Conservation (phyloP, 805 yeast genomes). For the Nakazawaea sp. region DNA sequence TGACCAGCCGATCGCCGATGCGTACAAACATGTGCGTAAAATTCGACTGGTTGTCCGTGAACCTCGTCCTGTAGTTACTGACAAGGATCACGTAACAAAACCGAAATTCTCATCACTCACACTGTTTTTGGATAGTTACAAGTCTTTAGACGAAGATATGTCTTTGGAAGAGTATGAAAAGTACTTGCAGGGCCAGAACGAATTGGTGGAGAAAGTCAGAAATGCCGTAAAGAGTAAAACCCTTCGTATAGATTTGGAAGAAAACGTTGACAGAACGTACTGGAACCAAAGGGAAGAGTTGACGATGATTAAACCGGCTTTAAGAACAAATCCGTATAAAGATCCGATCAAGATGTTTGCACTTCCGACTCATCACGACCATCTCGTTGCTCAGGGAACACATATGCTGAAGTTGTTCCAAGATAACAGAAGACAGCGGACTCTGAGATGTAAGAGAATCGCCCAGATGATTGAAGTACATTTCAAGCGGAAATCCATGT, state of each 20-base stretch:
- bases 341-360: constrained; percentile 33
- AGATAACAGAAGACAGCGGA: constrained; percentile 57
- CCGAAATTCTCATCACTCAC: constrained; percentile 37
- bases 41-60: constrained; percentile 26
- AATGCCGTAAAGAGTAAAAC: constrained; percentile 39
- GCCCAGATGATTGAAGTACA: constrained; percentile 82
- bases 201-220: constrained; percentile 34
- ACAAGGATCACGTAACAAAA: constrained; percentile 48
- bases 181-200: constrained; percentile 47
- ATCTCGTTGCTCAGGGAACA: constrained; percentile 69
- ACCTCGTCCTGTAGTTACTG: constrained; percentile 45
- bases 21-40: constrained; percentile 8
- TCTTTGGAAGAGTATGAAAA: constrained; percentile 51
- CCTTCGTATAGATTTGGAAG: constrained; percentile 36
- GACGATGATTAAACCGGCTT: constrained; percentile 28
- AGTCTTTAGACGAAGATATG: constrained; percentile 55
- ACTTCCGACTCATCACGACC: constrained; percentile 57
- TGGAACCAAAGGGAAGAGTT: constrained; percentile 32
- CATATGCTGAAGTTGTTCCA: constrained; percentile 63
- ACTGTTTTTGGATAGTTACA: constrained; percentile 47
- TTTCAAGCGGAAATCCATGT: constrained; percentile 81
- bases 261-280: constrained; percentile 38
- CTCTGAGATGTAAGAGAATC: constrained; percentile 62
- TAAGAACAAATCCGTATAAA: constrained; percentile 27
- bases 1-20: neutral